These are phyloP conservation scores for Sistotremastrum niveocremeum DNA, from an alignment of 768 basidiomycete genomes.

Conservation along the genomic window DNA sequence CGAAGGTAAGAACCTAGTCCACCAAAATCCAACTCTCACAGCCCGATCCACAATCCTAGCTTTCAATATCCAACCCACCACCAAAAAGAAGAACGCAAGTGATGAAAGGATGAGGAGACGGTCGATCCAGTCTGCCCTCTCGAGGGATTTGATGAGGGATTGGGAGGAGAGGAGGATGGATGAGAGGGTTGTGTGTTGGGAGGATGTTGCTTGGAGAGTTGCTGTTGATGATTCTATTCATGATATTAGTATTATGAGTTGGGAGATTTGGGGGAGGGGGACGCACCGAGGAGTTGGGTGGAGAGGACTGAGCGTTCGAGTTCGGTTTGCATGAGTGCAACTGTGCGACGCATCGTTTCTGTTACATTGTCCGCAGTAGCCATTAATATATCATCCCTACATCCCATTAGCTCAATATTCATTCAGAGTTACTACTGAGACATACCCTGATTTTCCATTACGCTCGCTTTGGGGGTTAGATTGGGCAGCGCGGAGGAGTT, in stretches of 20 bases:
- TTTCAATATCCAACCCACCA: slow-evolving; percentile 79
- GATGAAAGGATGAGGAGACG: slow-evolving; percentile 72
- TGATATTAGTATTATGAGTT: not conserved
- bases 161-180: slow-evolving; percentile 66
- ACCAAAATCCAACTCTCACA: slow-evolving; percentile 73
- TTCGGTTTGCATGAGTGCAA: slow-evolving; percentile 80
- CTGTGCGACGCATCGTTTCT: slow-evolving; percentile 72
- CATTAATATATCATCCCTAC: slow-evolving; percentile 76
- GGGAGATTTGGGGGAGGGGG: not conserved
- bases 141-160: slow-evolving; percentile 73
- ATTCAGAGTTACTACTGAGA: no score
- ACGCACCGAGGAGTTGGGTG: slow-evolving; percentile 68
- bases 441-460: no score
- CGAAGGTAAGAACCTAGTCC: slow-evolving; percentile 60
- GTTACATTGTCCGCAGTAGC: slow-evolving; percentile 84
- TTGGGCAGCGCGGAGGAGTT: slow-evolving; percentile 42
- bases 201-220: slow-evolving; percentile 59
- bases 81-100: slow-evolving; percentile 71
- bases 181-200: slow-evolving; percentile 63
- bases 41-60: slow-evolving; percentile 74
- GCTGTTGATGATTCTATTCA: slow-evolving; percentile 61
- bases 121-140: slow-evolving; percentile 87
- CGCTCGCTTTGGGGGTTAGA: not conserved
- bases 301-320: slow-evolving; percentile 81
- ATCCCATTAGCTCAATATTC: not conserved